Evolutionary conservation across 2,329 filamentous ascomycete genomes (phyloP), one percentile per base, ranked within the genome.

Genomic region (Nigrospora osmanthi): DNA sequence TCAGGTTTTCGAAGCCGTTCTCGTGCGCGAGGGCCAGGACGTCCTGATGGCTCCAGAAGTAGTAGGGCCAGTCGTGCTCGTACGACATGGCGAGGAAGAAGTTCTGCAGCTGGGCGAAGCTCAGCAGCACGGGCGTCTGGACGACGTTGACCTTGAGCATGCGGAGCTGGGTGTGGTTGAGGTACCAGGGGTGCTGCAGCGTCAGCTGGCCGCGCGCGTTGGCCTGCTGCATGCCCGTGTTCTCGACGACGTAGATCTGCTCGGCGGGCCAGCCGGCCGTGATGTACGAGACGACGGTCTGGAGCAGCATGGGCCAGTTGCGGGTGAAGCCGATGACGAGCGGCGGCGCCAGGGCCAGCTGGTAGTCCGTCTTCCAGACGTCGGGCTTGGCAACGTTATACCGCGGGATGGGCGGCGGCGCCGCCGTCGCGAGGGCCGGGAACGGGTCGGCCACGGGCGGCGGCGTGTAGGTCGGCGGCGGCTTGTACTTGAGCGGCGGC

Each of bases 281-380:
- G 49, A 81, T 72, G 57, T 81, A 81, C 11, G 67, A 72, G 11
- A 78, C 67, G 1, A 81, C 70, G 3, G 70, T 64, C 58, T 81
- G 78, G 13, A 76, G 67, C 1, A 81, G 65, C 46, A 80, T 62
- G 2, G 70, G 69, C 70, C 71, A 78, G 45, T 72, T 71, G 32
- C 75, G 66, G 0, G 76, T 78, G 61, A 81, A 81, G n/a, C 76
- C 73, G 48, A 81, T 77, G 40, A 80, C 64, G 10, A 81, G 66
- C 2, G 77, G 75, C 4, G 77, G 72, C 6, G 61, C 53, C 33
- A 60, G 49, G 5, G 61, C 55, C 38, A 71, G 53, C 43, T 60
- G 61, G 44, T 68, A 66, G 5, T 63, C 33, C 12, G 11, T 58
- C 42, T 61, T 62, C 53, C 67, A 63, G 4, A 65, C 55, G 45